Evolutionary conservation across 1,284 basidiomycete species (phyloP).

Genomic region (Fomitopsis palustris): DNA sequence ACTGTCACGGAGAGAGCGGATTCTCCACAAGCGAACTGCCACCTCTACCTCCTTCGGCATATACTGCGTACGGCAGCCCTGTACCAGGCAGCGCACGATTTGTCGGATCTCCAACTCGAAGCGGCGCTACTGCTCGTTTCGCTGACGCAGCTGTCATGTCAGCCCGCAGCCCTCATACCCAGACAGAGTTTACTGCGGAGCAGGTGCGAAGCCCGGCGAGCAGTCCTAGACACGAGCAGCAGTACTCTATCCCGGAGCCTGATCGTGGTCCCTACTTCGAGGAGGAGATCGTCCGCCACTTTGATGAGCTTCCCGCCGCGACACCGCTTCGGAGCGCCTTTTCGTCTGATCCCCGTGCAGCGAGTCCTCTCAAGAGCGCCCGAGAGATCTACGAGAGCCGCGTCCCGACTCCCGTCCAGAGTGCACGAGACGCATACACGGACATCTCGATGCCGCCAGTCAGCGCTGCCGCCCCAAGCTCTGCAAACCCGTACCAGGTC

Average conservation of each 20-base stretch:
- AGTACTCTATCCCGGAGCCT: background rate
- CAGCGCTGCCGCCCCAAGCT: background rate
- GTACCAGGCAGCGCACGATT: background rate
- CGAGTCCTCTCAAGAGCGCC: background rate
- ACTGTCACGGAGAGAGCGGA: background rate
- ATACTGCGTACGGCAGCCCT: background rate
- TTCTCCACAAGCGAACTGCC: slow-evolving; percentile 2
- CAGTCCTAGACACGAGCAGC: background rate
- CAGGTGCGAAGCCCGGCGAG: background rate
- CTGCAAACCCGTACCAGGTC: background rate
- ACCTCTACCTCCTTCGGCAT: background rate
- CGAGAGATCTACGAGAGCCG: background rate
- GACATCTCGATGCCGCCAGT: no score
- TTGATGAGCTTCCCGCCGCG: background rate
- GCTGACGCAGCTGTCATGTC: background rate
- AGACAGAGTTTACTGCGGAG: background rate
- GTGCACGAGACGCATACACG: background rate
- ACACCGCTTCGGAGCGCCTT: background rate
- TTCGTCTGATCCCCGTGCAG: background rate
- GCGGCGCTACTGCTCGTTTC: background rate
- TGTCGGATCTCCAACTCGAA: background rate
- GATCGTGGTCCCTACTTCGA: background rate
- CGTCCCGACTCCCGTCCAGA: slow-evolving; percentile 2
- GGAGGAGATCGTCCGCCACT: background rate
- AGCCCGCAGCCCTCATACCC: background rate